A percentile compares a stretch with the other conserved stretches of the same genome.
Conservation (phyloP, 2,329 filamentous ascomycete species). For the Aspergillus quadricinctus region DNA sequence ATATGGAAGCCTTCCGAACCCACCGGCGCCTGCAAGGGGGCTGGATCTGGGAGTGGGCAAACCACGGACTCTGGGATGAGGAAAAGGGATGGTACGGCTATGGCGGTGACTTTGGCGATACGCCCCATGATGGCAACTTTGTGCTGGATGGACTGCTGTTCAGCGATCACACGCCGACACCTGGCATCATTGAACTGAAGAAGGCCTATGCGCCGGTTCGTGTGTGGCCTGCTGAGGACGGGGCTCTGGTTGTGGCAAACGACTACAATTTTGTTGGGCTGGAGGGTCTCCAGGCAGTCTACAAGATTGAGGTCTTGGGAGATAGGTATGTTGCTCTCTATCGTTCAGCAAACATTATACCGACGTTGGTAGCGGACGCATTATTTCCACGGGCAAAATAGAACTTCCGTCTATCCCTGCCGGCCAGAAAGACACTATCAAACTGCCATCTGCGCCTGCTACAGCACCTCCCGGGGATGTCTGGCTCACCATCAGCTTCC, state of each 20-base stretch:
- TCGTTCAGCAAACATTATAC: not conserved
- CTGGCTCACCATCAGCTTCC: conserved; percentile 23
- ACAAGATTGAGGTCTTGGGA: not conserved
- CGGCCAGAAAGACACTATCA: not conserved
- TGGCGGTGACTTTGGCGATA: conserved; percentile 60
- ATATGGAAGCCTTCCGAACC: conserved; percentile 59
- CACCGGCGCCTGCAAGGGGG: conserved; percentile 62
- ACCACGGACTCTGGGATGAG: conserved; percentile 52
- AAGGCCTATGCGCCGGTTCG: conserved; percentile 55
- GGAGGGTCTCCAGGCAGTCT: not conserved
- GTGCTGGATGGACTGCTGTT: conserved; percentile 55
- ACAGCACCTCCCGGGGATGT: conserved; percentile 21
- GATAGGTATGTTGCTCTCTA: not conserved
- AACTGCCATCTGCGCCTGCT: not conserved
- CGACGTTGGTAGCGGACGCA: not conserved
- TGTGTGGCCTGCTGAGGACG: not conserved
- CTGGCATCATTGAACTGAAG: conserved; percentile 54
- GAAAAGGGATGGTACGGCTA: conserved; percentile 50
- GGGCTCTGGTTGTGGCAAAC: not conserved
- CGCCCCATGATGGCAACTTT: conserved; percentile 58
- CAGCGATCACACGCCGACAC: conserved; percentile 53
- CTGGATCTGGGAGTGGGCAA: conserved; percentile 64
- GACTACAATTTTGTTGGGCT: not conserved
- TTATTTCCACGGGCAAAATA: not conserved
- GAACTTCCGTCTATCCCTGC: not conserved